A percentile compares a stretch with the other conserved stretches of the same genome.
Evolutionary conservation across 306 rosid species (phyloP).

Genomic region (Inga leiocalycina): DNA sequence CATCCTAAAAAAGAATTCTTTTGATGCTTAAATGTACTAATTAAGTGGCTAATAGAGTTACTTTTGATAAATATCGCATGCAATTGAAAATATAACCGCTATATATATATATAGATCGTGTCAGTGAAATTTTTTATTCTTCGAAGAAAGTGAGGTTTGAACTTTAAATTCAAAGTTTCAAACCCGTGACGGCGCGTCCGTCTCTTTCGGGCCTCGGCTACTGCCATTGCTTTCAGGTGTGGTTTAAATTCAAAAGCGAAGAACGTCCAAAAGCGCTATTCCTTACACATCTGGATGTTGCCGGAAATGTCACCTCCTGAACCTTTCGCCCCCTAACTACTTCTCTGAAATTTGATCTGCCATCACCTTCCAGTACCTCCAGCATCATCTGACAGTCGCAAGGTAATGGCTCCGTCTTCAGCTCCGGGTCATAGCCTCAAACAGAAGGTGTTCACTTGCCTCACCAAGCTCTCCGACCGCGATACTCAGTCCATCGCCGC

Average conservation of each 20-base stretch:
- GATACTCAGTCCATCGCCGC: constrained; percentile 80
- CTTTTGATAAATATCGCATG: too few relatives aligned
- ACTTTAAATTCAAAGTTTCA: not conserved
- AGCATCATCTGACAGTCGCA: not conserved
- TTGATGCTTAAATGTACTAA: too few relatives aligned
- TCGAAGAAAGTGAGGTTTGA: not conserved
- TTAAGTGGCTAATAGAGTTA: too few relatives aligned
- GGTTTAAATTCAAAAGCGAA: constrained; percentile 42
- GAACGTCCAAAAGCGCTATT: not conserved
- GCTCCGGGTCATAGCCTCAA: constrained; percentile 58
- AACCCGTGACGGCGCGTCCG: not conserved
- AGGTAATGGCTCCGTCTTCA: constrained; percentile 66
- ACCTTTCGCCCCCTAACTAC: constrained; percentile 8
- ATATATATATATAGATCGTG: not conserved
- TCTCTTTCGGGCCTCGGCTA: constrained; percentile 1
- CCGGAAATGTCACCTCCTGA: constrained; percentile 47
- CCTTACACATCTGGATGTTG: constrained; percentile 34
- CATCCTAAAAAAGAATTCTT: too few relatives aligned
- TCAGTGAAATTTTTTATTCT: not conserved
- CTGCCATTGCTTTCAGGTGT: constrained; percentile 19
- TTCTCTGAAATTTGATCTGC: constrained; percentile 8
- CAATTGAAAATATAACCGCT: too few relatives aligned
- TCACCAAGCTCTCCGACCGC: constrained; percentile 94
- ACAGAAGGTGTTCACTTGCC: constrained; percentile 78
- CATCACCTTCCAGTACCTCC: not conserved